Evolutionary conservation across 768 basidiomycete species (phyloP).

Genomic region (Lactarius deliciosus): DNA sequence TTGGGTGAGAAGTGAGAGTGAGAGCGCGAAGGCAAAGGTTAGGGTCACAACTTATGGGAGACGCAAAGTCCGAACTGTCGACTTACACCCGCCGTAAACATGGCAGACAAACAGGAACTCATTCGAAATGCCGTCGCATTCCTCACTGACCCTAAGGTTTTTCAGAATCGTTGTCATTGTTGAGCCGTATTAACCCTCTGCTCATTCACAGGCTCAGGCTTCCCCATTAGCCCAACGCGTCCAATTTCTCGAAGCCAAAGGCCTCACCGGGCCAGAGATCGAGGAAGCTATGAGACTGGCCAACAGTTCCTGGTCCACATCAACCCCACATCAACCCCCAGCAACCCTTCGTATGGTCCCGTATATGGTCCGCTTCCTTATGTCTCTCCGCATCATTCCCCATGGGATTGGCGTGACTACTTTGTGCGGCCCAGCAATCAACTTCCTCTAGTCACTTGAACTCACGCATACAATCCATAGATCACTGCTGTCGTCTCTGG

Average conservation of each 20-base stretch:
- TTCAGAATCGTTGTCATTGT: neutral
- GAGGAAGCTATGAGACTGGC: conserved; percentile 78
- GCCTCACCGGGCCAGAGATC: conserved; percentile 79
- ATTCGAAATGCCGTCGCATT: conserved; percentile 82
- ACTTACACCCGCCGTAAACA: conserved; percentile 29
- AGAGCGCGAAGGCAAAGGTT: conserved; percentile 6
- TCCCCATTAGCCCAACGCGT: conserved; percentile 82
- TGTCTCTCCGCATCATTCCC: conserved; percentile 46
- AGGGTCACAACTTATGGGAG: conserved; percentile 6
- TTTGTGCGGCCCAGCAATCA: conserved; percentile 62
- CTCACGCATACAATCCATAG: conserved; percentile 41
- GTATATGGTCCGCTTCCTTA: conserved; percentile 48
- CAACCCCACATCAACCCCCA: conserved; percentile 22
- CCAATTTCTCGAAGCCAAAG: conserved; percentile 95
- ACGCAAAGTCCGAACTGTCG: conserved; percentile 2
- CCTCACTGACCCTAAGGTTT: conserved; percentile 79
- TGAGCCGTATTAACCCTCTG: conserved; percentile 18
- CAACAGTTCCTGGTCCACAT: conserved; percentile 29
- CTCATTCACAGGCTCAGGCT: conserved; percentile 57
- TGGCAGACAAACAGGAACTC: conserved; percentile 70
- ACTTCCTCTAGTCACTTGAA: conserved; percentile 16
- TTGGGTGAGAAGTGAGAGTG: neutral
- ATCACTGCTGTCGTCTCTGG: conserved; percentile 93
- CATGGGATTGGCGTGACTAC: conserved; percentile 96
- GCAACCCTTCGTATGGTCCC: conserved; percentile 38